phyloP scores from a whole-genome alignment of 164 flowering plant species.

The Warburgia ugandensis region DNA sequence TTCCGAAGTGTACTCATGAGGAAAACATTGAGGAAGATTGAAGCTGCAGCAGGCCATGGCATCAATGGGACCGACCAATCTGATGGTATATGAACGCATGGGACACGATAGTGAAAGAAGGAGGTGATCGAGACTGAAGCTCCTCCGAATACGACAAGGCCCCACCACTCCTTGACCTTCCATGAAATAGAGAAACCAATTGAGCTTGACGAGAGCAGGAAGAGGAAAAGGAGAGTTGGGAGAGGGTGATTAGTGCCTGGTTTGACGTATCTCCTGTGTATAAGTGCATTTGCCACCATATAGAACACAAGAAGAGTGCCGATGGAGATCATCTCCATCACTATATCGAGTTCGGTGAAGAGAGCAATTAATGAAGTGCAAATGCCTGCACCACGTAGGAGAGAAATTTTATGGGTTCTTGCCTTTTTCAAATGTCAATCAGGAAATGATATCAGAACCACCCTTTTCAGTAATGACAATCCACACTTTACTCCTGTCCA shows the following conservation, averaged over 20 bases:
- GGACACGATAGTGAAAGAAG: constrained; percentile 35
- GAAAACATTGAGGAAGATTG: constrained; percentile 67
- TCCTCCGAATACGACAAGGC: constrained; percentile 34
- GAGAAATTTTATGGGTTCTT: background rate
- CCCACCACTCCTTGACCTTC: constrained; percentile 50
- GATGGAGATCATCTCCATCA: constrained; percentile 59
- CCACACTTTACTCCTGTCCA: too few species aligned
- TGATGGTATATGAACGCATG: constrained; percentile 10
- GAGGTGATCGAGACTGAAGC: constrained; percentile 30
- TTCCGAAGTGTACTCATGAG: constrained; percentile 48
- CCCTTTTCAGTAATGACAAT: too few species aligned
- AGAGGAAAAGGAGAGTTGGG: constrained; percentile 47
- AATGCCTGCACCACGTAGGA: constrained; percentile 36
- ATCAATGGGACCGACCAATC: constrained; percentile 69
- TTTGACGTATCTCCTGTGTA: constrained; percentile 48
- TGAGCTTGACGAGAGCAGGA: constrained; percentile 47
- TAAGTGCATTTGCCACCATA: constrained; percentile 77
- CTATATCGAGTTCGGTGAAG: constrained; percentile 62
- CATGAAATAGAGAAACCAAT: constrained; percentile 57
- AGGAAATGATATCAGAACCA: too few species aligned
- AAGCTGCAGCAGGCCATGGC: constrained; percentile 85
- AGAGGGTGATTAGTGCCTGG: constrained; percentile 26
- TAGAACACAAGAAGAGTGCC: constrained; percentile 79
- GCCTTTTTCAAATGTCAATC: too few species aligned
- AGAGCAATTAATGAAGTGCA: constrained; percentile 79